Evolutionary conservation across 371 early-diverging fungal species (phyloP).

Genomic region (Cokeromyces recurvatus): DNA sequence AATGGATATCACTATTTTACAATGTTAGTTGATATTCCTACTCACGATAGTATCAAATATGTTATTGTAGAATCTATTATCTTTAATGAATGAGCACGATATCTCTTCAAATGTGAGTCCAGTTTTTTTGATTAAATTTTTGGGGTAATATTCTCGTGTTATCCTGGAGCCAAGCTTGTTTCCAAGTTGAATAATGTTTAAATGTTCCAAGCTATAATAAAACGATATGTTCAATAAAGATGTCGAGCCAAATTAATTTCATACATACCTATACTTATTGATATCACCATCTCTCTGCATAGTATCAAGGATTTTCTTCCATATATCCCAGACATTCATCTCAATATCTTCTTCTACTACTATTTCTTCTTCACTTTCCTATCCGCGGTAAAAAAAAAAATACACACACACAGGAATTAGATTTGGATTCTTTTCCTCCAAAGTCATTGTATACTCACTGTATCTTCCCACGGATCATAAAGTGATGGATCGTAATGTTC

Average conservation of each 20-base stretch:
- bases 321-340: constrained; percentile 11
- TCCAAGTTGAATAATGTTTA: constrained; percentile 9
- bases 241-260: constrained; percentile 8
- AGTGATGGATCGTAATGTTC: neutral
- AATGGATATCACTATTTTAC: too few species aligned
- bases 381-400: constrained; percentile 5
- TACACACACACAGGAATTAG: constrained; percentile 7
- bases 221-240: constrained; percentile 7
- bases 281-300: constrained; percentile 8
- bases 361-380: constrained; percentile 9
- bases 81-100: constrained; percentile 11
- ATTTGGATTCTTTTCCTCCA: constrained; percentile 5
- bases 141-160: constrained; percentile 8
- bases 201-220: constrained; percentile 11
- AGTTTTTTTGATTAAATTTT: constrained; percentile 10
- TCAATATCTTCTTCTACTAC: constrained; percentile 11
- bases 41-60: constrained; percentile 14
- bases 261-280: constrained; percentile 10
- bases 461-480: neutral
- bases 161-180: constrained; percentile 10
- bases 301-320: constrained; percentile 11
- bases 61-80: constrained; percentile 13
- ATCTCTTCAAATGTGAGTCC: constrained; percentile 14
- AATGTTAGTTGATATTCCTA: too few species aligned
- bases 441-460: constrained; percentile 5